phyloP scores from a whole-genome alignment of 202 grass and related monocot genomes.

The Brachypodium distachyon region DNA sequence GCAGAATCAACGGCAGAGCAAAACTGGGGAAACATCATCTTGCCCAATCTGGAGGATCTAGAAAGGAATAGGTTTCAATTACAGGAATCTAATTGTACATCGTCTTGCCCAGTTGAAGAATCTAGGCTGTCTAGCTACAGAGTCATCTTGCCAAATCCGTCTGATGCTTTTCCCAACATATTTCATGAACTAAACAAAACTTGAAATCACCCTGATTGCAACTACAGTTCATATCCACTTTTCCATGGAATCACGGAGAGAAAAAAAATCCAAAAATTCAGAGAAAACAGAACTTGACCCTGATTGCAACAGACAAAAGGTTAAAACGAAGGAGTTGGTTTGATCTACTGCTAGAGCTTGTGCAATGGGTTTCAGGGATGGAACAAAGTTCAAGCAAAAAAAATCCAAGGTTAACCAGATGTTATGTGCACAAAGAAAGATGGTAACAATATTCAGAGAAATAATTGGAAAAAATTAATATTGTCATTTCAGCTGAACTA shows the following conservation, averaged over 20 bases:
- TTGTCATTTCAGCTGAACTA: slow-evolving; percentile 21
- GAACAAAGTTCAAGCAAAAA: neutral
- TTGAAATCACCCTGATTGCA: too few species aligned
- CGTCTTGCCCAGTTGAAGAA: neutral
- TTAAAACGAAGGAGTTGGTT: neutral
- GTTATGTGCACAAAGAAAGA: neutral
- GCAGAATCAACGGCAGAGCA: neutral
- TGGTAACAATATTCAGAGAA: neutral
- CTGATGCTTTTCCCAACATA: neutral
- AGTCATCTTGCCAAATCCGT: neutral
- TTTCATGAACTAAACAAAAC: neutral
- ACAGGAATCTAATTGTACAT: neutral
- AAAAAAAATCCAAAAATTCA: neutral
- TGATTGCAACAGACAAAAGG: neutral
- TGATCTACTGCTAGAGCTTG: neutral
- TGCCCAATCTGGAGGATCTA: neutral
- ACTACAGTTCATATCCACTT: neutral
- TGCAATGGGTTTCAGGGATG: neutral
- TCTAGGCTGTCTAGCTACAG: neutral
- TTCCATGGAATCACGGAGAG: neutral
- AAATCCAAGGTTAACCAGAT: neutral
- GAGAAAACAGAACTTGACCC: neutral
- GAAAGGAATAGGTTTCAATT: neutral
- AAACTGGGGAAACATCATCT: neutral
- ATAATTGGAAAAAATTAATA: neutral